Base-by-base conservation (phyloP, 2,329 filamentous ascomycete genomes). In the Ustilaginoidea virens region DNA sequence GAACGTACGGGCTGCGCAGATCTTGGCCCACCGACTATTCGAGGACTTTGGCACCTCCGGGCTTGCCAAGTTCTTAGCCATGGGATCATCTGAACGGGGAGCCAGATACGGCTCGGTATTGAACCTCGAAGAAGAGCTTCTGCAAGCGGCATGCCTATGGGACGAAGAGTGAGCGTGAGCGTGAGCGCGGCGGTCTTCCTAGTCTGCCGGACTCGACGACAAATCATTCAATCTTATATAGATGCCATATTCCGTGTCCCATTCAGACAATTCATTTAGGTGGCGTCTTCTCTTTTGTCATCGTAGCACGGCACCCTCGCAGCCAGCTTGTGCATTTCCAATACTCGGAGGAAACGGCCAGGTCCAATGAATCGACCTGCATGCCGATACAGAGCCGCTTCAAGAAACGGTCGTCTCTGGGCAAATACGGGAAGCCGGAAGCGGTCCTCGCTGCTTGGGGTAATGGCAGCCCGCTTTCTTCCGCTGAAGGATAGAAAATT, bases 1-100 rank as follows among this genome's bases (percentile, higher is more conserved):
- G 27, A 58, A 56, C 28, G 43, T 54, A 7, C 41, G 46, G 15
- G 52, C 51, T 8, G 49, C 55, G 1, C 51, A 56, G 24, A 40
- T 49, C 1, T 29, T 56, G 7, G 41, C 52, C 2, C 36, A 35
- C 6, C 30, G 34, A 2, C 36, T 57, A 4, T 35, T 37, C 7
- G 31, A 39, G 2, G 38, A 44, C 7, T 45, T 39, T 26, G 44
- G 44, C 1, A 34, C 36, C 3, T 16, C 31, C 2, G 53, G 52
- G 1, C 36, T 59, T 16, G 35, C 39, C 3, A 31, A 27, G 5
- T 55, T 56, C 18, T 28, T 56, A 2, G 28, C 20, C 12, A 52
- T 55, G 52, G 26, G 34, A 1, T 5, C 32, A 3, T 27, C 41
- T 23, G 36, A 49, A 17, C 45, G 46, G 16, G 13, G 41, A 2